phyloP scores from a whole-genome alignment of 2,329 filamentous ascomycete species.

The Fusarium albidum region DNA sequence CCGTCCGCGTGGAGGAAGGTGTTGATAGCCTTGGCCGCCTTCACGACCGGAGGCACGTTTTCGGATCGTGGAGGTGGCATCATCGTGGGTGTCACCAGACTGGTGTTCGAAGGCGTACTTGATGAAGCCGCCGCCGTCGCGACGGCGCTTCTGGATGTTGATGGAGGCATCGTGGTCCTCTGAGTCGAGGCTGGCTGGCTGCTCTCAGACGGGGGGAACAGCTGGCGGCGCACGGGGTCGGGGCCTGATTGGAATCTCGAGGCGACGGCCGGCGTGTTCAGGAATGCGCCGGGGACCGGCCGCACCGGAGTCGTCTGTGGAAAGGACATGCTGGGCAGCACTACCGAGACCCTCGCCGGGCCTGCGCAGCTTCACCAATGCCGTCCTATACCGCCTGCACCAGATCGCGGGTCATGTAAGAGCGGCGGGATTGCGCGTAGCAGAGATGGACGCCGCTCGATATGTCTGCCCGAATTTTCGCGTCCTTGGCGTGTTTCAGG shows the following conservation, averaged over 20 bases:
- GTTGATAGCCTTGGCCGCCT: constrained; percentile 86
- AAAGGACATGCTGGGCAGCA: constrained; percentile 59
- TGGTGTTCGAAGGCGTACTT: constrained; percentile 37
- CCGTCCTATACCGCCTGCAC: constrained; percentile 36
- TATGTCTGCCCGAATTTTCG: constrained; percentile 24
- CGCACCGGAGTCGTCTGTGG: constrained; percentile 71
- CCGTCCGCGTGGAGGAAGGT: constrained; percentile 78
- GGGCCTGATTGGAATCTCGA: constrained; percentile 54
- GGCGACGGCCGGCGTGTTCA: constrained; percentile 74
- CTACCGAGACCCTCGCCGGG: constrained; percentile 41
- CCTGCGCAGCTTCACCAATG: constrained; percentile 42
- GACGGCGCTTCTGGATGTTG: constrained; percentile 32
- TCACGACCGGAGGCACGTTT: constrained; percentile 72
- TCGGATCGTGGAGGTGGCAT: constrained; percentile 56
- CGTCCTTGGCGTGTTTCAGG: constrained; percentile 15
- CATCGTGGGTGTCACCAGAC: constrained; percentile 43
- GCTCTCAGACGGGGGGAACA: constrained; percentile 52
- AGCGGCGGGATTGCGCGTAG: constrained; percentile 30
- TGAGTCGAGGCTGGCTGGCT: constrained; percentile 26
- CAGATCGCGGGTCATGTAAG: constrained; percentile 42
- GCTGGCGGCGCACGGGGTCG: constrained; percentile 60
- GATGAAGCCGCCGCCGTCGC: constrained; percentile 36
- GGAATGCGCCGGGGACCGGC: constrained; percentile 77
- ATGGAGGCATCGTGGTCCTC: constrained; percentile 29
- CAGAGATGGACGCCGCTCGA: constrained; percentile 18